A percentile compares a stretch with the other conserved stretches of the same genome.
These are phyloP conservation scores for Thalassiosira livingstoniorum DNA, from an alignment of 352 stramenopile genomes.

Conservation along the genomic window DNA sequence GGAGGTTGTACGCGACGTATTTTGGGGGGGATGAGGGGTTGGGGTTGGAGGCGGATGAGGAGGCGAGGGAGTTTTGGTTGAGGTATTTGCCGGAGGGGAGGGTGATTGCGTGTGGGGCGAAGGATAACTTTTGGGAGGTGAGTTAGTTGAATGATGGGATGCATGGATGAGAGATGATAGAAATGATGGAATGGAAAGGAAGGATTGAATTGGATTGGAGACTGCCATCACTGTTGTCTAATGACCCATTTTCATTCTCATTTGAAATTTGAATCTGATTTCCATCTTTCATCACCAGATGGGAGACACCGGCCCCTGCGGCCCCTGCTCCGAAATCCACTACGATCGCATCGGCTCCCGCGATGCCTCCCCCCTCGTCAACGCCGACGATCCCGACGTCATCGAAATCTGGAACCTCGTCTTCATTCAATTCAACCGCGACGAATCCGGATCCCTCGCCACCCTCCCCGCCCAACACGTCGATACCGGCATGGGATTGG, in stretches of 20 bases:
- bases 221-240: too few relatives aligned
- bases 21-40: conserved; percentile 94
- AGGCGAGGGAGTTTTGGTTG: conserved; percentile 92
- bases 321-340: conserved; percentile 99
- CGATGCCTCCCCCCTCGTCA: conserved; percentile 94
- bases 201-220: too few relatives aligned
- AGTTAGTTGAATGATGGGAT: too few relatives aligned
- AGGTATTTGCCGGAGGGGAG: conserved; percentile 86
- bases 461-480: conserved; percentile 95
- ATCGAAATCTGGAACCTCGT: conserved; percentile 99
- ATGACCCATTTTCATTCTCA: too few relatives aligned
- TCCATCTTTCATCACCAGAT: conserved; percentile 89
- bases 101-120: conserved; percentile 91
- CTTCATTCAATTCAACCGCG: conserved; percentile 98
- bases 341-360: conserved; percentile 97
- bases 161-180: too few relatives aligned
- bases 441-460: conserved; percentile 89
- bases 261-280: too few relatives aligned
- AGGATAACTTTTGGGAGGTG: conserved; percentile 99
- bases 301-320: conserved; percentile 98
- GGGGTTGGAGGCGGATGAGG: conserved; percentile 88
- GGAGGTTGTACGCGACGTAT: conserved; percentile 98
- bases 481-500: conserved; percentile 99
- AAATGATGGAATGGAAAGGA: too few relatives aligned
- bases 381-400: conserved; percentile 96